Base-by-base conservation (phyloP, 306 rosid genomes). In the Amphicarpaea edgeworthii region DNA sequence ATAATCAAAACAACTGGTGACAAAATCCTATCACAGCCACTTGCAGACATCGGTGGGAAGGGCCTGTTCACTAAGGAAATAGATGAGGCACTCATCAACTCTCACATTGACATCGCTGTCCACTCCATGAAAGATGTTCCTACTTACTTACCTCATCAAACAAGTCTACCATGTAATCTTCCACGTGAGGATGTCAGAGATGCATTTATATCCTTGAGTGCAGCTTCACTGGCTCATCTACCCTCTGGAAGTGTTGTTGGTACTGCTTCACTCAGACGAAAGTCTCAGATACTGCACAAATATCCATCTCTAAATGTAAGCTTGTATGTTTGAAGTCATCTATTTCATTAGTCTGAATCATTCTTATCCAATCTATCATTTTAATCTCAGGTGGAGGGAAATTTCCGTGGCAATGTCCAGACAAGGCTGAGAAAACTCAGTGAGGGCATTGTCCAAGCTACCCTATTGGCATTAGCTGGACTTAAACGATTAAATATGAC, bases 121-220 rank as follows among this genome's bases (percentile, higher is more conserved):
- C 98, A 93, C 71, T 93, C 97, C 1, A 93, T 93, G 98, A 93
- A 93, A 73, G 98, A 93, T 26, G 98, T 93, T 15, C 98, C 98
- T 1, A 93, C 98, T 4, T 87, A 87, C 76, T 80, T 93, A 58
- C 97, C 98, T 0, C 90, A 91, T 19, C 70, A 85, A 80, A 93
- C 92, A 8, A 86, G 91, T 77, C 75, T 91, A n/a, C 98, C 98
- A 0, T 93, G 98, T 77, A 93, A 93, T 64, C 97, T 93, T 80
- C 92, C 64, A 0, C 93, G 97, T 2, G 98, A 93, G 87, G 98
- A 93, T 79, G 98, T 89, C 0, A 84, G 98, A 20, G 98, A 91
- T 79, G 98, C 96, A 8, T 93, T 93, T 85, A 88, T 93, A 68
- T 93, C 89, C 19, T 71, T 93, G 41, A 84, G 81, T 80, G 93